These are phyloP conservation scores for Salpingoeca rosetta DNA, from an alignment of 78 protist genomes.

Conservation along the genomic window DNA sequence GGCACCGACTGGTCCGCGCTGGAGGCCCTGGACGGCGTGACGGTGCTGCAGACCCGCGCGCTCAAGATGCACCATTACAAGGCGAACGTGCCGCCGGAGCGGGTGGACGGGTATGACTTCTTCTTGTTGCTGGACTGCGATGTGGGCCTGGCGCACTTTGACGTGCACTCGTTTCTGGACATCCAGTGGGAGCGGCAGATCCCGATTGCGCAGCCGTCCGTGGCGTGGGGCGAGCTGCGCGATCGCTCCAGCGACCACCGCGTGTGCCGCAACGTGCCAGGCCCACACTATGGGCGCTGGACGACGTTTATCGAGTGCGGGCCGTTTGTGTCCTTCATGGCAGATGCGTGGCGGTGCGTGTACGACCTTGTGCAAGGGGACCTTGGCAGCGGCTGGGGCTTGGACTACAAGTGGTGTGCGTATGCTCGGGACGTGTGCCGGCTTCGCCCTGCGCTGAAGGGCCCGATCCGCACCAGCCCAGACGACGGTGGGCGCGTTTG, in stretches of 20 bases:
- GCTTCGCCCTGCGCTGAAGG: too few relatives aligned
- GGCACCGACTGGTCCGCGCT: neutral
- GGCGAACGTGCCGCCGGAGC: neutral
- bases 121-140: neutral
- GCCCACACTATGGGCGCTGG: neutral
- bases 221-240: neutral
- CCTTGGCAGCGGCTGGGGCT: neutral
- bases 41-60: neutral
- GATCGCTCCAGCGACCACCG: neutral
- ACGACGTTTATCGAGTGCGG: neutral
- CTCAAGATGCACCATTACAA: neutral
- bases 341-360: neutral
- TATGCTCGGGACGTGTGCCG: neutral
- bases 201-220: neutral
- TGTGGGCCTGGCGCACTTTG: neutral
- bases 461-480: too few relatives aligned
- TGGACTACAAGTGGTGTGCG: neutral
- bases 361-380: neutral
- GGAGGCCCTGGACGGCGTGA: neutral
- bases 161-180: neutral
- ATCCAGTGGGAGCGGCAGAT: neutral
- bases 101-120: neutral
- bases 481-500: neutral
- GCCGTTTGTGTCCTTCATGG: neutral
- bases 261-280: neutral